Base-by-base conservation (phyloP, 2,329 filamentous ascomycete genomes). In the Aspergillus fructus region DNA sequence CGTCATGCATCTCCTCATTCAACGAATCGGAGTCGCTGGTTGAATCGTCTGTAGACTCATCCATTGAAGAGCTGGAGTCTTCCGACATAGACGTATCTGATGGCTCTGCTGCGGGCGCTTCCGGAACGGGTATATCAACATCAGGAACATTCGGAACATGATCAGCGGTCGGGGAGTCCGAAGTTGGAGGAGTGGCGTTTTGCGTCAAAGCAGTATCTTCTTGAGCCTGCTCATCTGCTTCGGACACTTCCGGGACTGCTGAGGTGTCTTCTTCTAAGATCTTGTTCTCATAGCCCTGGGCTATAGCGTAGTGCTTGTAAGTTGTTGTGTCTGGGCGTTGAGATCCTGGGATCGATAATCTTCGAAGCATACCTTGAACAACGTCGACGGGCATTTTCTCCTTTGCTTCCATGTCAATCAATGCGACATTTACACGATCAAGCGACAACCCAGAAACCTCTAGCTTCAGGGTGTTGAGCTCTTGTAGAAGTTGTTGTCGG, bases 401-500 rank as follows among this genome's bases (percentile, higher is more conserved):
- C 41, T 62, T 57, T 27, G 59, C 46, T 59, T 68, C 64, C 17
- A 64, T 37, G 33, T 60, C 64, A 27, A 58, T 60, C 53, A 67
- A 65, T 12, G 66, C 67, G 4, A 75, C 74, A 57, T 78, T 74
- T 23, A 82, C 69, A 51, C 78, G 73, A 23, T 75, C 75, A 55
- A 78, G 68, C 3, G 76, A 73, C 64, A 79, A 73, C 4, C 77
- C 78, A 51, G 78, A 74, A 2, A 79, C 79, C 55, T 83, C 77
- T 41, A 79, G 65, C 40, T 77, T 78, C 19, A 83, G 71, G 50
- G 67, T 68, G 58, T 79, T 76, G n/a, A 84, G 70, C 62, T 83
- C 81, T 33, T 76, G 71, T 5, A 78, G 66, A 42, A 83, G 76
- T 46, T 74, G 71, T 53, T 73, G 71, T 71, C 77, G 65, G 64